Percentiles rank a stretch among this genome's conserved stretches.
Conservation (phyloP, 78 protist genomes). For the Dictyostelium intermedium region DNA sequence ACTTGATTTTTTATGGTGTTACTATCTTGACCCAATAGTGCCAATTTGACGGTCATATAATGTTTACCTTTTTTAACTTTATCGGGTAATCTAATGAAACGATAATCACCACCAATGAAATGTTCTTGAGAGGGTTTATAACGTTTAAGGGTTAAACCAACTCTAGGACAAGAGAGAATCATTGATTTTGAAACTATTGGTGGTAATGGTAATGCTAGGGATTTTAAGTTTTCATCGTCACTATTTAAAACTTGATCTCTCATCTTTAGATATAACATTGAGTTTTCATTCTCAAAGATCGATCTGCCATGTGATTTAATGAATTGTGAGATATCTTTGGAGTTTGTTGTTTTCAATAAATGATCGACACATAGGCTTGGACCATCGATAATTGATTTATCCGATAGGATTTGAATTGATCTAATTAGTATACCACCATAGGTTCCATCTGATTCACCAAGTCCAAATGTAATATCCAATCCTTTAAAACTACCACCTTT, state of each 20-base stretch:
- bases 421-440: constrained; percentile 59
- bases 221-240: background rate
- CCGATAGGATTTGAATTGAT: background rate
- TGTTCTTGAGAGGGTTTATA: background rate
- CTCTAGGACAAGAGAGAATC: constrained; percentile 28
- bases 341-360: background rate
- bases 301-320: constrained; percentile 16
- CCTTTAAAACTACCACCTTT: constrained; percentile 50
- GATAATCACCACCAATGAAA: constrained; percentile 29
- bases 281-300: background rate
- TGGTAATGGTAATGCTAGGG: background rate
- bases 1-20: constrained; percentile 6
- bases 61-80: constrained; percentile 63
- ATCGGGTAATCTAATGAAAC: constrained; percentile 46
- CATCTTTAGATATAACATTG: background rate
- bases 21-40: background rate
- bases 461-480: constrained; percentile 60
- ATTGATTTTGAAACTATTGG: background rate
- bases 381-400: constrained; percentile 17
- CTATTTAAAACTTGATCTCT: background rate
- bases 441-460: background rate
- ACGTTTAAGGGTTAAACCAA: constrained; percentile 45
- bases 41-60: constrained; percentile 28
- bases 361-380: constrained; percentile 40
- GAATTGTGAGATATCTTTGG: background rate